Percentiles rank a stretch among this genome's conserved stretches.
Conservation (phyloP, 2,329 filamentous ascomycete species). For the Pyricularia sp. region DNA sequence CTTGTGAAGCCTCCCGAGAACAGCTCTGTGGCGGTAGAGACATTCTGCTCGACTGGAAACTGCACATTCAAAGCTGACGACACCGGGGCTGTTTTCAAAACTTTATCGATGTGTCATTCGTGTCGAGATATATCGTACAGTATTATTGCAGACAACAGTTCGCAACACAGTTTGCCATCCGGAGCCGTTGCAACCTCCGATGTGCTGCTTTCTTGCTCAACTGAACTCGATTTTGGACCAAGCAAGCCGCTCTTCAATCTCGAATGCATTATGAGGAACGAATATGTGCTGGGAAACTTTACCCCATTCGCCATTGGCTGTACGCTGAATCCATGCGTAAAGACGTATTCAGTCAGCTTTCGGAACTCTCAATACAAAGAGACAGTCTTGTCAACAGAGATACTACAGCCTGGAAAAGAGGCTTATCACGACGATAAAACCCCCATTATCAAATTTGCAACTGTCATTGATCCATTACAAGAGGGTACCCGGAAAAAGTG, state of each 20-base stretch:
- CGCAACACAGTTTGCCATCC: not conserved
- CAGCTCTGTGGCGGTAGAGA: not conserved
- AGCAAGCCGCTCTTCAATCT: not conserved
- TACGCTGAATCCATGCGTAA: not conserved
- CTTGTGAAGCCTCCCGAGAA: not conserved
- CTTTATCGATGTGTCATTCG: not conserved
- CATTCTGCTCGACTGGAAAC: not conserved
- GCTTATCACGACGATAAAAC: not conserved
- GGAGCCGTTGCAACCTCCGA: not conserved
- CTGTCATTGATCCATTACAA: not conserved
- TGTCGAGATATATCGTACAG: not conserved
- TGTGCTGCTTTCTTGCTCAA: not conserved
- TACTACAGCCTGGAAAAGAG: not conserved
- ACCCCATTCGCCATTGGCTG: not conserved
- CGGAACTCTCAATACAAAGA: not conserved
- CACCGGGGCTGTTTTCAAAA: not conserved
- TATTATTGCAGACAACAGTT: not conserved
- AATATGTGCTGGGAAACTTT: not conserved
- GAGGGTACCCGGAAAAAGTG: not conserved
- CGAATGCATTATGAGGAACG: not conserved
- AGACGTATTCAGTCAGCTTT: not conserved
- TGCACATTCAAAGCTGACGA: not conserved
- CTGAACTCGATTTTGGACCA: not conserved
- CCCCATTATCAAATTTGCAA: not conserved
- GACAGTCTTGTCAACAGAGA: not conserved